phyloP scores from a whole-genome alignment of 1,284 basidiomycete genomes.

The Puccinia polysora region DNA sequence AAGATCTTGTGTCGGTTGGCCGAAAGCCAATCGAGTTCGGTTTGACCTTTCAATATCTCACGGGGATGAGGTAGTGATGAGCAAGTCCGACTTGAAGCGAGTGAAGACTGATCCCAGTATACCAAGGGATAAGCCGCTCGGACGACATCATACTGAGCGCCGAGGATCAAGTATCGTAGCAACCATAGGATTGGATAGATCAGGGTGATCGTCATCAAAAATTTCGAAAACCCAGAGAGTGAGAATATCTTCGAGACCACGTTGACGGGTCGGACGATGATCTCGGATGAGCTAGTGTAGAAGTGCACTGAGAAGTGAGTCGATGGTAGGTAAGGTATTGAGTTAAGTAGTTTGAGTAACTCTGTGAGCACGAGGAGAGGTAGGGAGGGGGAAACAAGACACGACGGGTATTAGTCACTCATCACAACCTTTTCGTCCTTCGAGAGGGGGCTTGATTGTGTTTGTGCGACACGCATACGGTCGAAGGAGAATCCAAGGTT shows the following conservation, averaged over 20 bases:
- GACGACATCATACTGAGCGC: conserved; percentile 24
- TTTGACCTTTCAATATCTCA: not conserved
- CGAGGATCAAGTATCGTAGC: conserved; percentile 22
- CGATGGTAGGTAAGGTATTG: conserved; percentile 19
- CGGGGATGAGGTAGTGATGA: not conserved
- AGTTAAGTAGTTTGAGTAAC: conserved; percentile 6
- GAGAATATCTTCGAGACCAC: conserved; percentile 19
- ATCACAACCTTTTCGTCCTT: too few relatives aligned
- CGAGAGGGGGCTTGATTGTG: too few relatives aligned
- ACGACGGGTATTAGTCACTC: not conserved
- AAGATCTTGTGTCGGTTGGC: conserved; percentile 4
- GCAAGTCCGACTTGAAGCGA: too few relatives aligned
- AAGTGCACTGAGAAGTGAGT: conserved; percentile 30
- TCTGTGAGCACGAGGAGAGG: not conserved
- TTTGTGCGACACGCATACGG: too few relatives aligned
- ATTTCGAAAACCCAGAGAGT: conserved; percentile 14
- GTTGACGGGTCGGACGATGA: conserved; percentile 32
- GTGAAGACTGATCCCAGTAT: conserved; percentile 21
- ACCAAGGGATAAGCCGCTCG: conserved; percentile 26
- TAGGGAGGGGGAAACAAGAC: not conserved
- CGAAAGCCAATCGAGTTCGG: conserved; percentile 24
- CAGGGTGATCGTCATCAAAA: conserved; percentile 24
- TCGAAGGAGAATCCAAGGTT: too few relatives aligned
- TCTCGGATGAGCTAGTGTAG: conserved; percentile 9
- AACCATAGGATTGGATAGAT: conserved; percentile 32